Percentiles rank a stretch among this genome's conserved stretches.
phyloP scores from a whole-genome alignment of 352 stramenopile genomes.

The Pythium guiyangense region DNA sequence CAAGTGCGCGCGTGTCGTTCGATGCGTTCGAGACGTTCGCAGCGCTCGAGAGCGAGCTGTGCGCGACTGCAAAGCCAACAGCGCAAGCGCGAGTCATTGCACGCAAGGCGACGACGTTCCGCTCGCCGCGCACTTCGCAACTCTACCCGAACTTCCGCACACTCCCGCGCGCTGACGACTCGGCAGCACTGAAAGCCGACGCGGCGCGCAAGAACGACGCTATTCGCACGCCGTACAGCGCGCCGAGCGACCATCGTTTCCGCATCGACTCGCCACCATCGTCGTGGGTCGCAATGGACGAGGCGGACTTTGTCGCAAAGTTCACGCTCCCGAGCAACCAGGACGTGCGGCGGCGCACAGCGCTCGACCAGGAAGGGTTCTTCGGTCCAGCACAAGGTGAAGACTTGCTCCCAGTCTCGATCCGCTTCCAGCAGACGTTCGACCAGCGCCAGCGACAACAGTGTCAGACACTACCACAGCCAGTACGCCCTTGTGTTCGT shows the following conservation, averaged over 20 bases:
- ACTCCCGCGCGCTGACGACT: slow-evolving; percentile 16
- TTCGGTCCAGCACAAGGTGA: slow-evolving; percentile 33
- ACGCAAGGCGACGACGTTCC: slow-evolving; percentile 14
- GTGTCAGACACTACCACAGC: not conserved
- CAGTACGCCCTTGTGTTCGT: not conserved
- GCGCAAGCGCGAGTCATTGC: slow-evolving; percentile 3
- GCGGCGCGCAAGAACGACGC: slow-evolving; percentile 44
- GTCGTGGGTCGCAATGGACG: slow-evolving; percentile 14
- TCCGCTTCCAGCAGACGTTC: slow-evolving; percentile 19
- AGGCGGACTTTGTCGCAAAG: slow-evolving; percentile 59
- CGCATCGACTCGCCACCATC: slow-evolving; percentile 25
- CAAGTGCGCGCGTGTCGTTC: slow-evolving; percentile 7
- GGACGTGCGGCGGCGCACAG: slow-evolving; percentile 46
- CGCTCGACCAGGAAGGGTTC: slow-evolving; percentile 59
- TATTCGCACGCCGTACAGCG: slow-evolving; percentile 36
- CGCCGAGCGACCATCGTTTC: slow-evolving; percentile 41
- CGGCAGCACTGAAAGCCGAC: slow-evolving; percentile 26
- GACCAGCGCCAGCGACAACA: slow-evolving; percentile 9
- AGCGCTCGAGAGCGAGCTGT: slow-evolving; percentile 7
- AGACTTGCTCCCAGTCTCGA: slow-evolving; percentile 26
- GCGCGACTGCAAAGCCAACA: not conserved
- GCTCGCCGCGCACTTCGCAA: slow-evolving; percentile 13
- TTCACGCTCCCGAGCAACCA: slow-evolving; percentile 61
- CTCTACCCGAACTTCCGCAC: slow-evolving; percentile 26
- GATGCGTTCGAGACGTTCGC: slow-evolving; percentile 6